Evolutionary conservation across 1,284 basidiomycete species (phyloP).

Genomic region (Microbotryum intermedium): DNA sequence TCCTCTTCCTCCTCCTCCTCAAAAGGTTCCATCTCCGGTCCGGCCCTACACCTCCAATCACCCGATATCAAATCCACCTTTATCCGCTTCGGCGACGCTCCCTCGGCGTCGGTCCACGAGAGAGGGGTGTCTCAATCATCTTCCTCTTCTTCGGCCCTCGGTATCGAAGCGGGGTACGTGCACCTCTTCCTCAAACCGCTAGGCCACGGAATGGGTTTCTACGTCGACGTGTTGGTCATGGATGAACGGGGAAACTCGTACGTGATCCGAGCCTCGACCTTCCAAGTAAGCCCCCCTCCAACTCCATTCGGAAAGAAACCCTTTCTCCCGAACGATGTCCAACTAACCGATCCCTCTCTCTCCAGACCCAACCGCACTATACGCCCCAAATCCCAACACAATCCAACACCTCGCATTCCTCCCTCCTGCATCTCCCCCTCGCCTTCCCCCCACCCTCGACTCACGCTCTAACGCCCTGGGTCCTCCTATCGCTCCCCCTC

Average conservation of each 20-base stretch:
- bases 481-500: constrained; percentile 14
- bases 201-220: constrained; percentile 10
- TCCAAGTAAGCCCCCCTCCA: constrained; percentile 11
- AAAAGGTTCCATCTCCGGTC: not conserved
- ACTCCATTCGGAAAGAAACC: too few relatives aligned
- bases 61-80: constrained; percentile 17
- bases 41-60: constrained; percentile 20
- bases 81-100: constrained; percentile 5
- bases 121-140: too few relatives aligned
- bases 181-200: constrained; percentile 20
- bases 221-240: constrained; percentile 14
- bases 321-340: not conserved
- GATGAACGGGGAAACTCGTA: not conserved
- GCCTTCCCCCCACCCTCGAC: constrained; percentile 9
- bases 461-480: constrained; percentile 18
- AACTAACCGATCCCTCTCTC: too few relatives aligned
- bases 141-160: not conserved
- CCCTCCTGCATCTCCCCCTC: constrained; percentile 20
- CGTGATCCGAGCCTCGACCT: constrained; percentile 12
- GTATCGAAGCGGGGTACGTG: constrained; percentile 10
- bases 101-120: too few relatives aligned
- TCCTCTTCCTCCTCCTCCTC: not conserved
- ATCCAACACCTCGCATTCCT: not conserved
- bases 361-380: too few relatives aligned
- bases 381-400: not conserved